Conservation (phyloP, 208 protist genomes). For the Leishmania amazonensis region DNA sequence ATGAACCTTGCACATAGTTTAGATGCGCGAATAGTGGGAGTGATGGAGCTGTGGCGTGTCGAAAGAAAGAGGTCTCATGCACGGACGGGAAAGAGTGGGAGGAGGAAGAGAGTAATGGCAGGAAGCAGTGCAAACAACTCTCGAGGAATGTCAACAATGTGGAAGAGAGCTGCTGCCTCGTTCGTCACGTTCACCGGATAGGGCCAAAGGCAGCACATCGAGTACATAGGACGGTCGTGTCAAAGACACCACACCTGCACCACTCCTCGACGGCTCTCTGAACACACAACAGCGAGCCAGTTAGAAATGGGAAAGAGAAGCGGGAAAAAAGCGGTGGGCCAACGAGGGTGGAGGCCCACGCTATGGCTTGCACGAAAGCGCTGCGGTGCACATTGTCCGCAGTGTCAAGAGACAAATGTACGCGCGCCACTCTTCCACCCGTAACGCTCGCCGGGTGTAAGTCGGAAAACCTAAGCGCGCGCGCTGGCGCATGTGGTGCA, state of each 20-base stretch:
- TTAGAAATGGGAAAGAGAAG: not conserved
- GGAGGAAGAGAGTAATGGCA: not conserved
- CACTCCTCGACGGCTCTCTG: too few relatives aligned
- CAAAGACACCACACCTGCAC: not conserved
- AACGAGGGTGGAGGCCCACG: not conserved
- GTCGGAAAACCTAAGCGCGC: not conserved
- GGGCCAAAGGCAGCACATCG: not conserved
- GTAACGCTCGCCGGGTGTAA: too few relatives aligned
- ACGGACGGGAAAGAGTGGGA: not conserved
- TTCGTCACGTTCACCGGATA: not conserved
- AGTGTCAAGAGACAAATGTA: too few relatives aligned
- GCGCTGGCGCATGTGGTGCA: constrained; percentile 37
- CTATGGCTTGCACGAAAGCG: not conserved
- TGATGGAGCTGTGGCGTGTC: not conserved
- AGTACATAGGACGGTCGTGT: not conserved
- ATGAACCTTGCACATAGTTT: not conserved
- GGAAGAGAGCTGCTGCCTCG: not conserved
- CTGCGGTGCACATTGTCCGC: not conserved
- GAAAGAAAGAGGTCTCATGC: not conserved
- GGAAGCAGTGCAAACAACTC: not conserved
- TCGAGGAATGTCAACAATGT: not conserved
- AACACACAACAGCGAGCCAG: not conserved
- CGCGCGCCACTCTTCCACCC: not conserved
- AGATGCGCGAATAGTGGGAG: not conserved
- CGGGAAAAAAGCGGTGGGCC: not conserved